Evolutionary conservation across 805 yeast species (phyloP).

Genomic region (Yarrowia porcina): DNA sequence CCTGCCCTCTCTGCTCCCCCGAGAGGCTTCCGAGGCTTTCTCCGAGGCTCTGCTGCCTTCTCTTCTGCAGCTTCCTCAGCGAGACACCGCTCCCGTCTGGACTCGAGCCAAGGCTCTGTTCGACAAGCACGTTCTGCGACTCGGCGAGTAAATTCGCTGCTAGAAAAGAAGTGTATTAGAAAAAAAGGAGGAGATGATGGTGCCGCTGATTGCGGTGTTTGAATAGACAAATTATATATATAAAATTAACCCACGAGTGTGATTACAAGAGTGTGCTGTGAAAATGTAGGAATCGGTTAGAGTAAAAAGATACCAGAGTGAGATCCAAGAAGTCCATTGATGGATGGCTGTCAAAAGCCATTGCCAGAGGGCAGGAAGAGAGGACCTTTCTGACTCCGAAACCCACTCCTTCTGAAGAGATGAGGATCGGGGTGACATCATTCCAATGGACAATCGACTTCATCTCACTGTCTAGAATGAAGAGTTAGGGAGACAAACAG

Average conservation of each 20-base stretch:
- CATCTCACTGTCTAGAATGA: too few species aligned
- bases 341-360: too few species aligned
- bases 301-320: too few species aligned
- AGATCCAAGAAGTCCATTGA: too few species aligned
- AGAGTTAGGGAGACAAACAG: too few species aligned
- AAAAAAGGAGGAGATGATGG: not conserved
- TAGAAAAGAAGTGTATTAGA: not conserved
- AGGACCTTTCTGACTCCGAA: too few species aligned
- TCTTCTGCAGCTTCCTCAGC: conserved; percentile 74
- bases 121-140: conserved; percentile 78
- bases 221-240: conserved; percentile 1
- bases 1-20: conserved; percentile 89
- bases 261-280: not conserved
- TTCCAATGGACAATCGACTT: too few species aligned
- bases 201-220: not conserved
- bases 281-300: too few species aligned
- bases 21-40: conserved; percentile 94
- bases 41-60: conserved; percentile 86
- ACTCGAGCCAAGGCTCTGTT: conserved; percentile 78
- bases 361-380: too few species aligned
- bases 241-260: not conserved
- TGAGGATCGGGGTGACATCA: too few species aligned
- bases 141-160: conserved; percentile 33
- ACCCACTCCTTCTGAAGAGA: too few species aligned
- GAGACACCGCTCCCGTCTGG: conserved; percentile 89